These are phyloP conservation scores for Aspergillus chevalieri DNA, from an alignment of 2,329 filamentous ascomycete species.

Conservation along the genomic window DNA sequence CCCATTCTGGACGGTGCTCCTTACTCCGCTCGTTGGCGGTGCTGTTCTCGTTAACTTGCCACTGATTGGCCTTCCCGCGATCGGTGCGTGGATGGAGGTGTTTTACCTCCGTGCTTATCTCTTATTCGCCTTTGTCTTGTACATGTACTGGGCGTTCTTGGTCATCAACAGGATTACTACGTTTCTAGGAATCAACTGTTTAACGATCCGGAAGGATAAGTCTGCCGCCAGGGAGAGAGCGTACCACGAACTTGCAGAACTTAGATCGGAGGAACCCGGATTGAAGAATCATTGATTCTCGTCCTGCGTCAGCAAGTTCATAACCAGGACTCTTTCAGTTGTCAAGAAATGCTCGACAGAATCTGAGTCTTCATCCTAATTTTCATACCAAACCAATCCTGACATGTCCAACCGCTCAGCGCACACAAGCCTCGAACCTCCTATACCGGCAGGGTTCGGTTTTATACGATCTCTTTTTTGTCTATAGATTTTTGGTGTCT, in stretches of 20 bases:
- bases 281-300: slow-evolving; percentile 14
- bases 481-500: background rate
- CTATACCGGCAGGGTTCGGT: background rate
- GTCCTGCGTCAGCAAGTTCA: background rate
- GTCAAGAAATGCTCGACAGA: too few relatives aligned
- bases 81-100: slow-evolving; percentile 63
- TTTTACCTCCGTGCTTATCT: slow-evolving; percentile 82
- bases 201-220: slow-evolving; percentile 62
- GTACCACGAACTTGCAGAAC: slow-evolving; percentile 31
- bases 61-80: slow-evolving; percentile 60
- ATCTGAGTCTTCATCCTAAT: background rate
- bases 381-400: too few relatives aligned
- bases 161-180: slow-evolving; percentile 88
- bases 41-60: slow-evolving; percentile 79
- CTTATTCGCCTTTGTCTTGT: slow-evolving; percentile 73
- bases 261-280: slow-evolving; percentile 6
- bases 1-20: slow-evolving; percentile 91
- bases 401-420: too few relatives aligned
- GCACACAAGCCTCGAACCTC: too few relatives aligned
- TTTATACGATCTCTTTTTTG: background rate
- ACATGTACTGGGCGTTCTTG: slow-evolving; percentile 86
- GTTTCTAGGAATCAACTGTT: slow-evolving; percentile 86
- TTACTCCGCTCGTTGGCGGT: slow-evolving; percentile 78
- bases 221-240: slow-evolving; percentile 27
- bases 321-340: background rate